Conservation (phyloP, 202 grass and related monocot species). For the Setaria viridis region DNA sequence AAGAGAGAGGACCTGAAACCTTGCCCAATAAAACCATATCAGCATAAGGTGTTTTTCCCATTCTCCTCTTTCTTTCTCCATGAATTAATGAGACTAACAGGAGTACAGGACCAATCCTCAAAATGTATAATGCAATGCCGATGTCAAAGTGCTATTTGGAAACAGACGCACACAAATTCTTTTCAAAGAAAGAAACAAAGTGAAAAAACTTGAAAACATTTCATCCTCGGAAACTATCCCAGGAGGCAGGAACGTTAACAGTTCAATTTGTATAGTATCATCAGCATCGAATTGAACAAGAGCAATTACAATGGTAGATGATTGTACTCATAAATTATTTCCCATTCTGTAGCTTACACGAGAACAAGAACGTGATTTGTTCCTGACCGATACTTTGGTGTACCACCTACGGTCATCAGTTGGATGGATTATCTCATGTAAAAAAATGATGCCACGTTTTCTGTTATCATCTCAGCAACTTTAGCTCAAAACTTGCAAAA, state of each 20-base stretch:
- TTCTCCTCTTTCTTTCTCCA: not conserved
- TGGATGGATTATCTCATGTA: not conserved
- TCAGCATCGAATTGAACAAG: not conserved
- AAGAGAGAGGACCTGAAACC: constrained; percentile 91
- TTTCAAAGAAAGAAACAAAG: constrained; percentile 10
- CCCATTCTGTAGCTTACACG: not conserved
- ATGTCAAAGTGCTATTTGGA: constrained; percentile 12
- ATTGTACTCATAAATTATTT: not conserved
- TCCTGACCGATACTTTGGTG: constrained; percentile 5
- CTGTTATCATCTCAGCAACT: not conserved
- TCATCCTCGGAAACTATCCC: not conserved
- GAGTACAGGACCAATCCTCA: not conserved
- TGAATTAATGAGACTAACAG: constrained; percentile 15
- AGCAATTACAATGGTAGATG: constrained; percentile 2
- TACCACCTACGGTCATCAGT: not conserved
- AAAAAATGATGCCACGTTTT: not conserved
- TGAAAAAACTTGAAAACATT: not conserved
- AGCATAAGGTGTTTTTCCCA: constrained; percentile 20
- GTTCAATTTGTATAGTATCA: constrained; percentile 20
- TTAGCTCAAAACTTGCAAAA: constrained; percentile 1
- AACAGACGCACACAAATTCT: constrained; percentile 22
- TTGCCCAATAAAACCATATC: constrained; percentile 53
- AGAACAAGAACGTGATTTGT: not conserved
- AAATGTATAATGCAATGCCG: constrained; percentile 2
- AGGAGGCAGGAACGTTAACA: not conserved